These are phyloP conservation scores for Crithidia bombi DNA, from an alignment of 208 protist genomes.

Conservation along the genomic window DNA sequence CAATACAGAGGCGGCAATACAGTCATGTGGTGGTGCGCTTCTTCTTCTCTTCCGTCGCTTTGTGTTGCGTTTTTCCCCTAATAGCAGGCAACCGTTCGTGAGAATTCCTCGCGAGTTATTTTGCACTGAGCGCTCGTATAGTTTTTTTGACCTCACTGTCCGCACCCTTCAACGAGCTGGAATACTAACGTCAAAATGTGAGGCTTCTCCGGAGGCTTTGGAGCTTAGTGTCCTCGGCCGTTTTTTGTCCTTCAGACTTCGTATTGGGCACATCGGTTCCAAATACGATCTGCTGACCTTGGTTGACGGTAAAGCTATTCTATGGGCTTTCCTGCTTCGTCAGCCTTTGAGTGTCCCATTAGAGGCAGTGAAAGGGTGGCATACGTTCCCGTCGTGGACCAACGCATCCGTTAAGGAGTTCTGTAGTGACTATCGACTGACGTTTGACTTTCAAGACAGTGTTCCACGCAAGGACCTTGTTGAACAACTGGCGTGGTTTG, in stretches of 20 bases:
- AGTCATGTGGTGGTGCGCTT: constrained; percentile 37
- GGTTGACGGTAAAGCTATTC: constrained; percentile 68
- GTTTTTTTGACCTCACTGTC: constrained; percentile 44
- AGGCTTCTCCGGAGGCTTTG: constrained; percentile 20
- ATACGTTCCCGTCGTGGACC: constrained; percentile 57
- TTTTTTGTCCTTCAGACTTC: constrained; percentile 66
- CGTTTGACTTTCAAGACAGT: constrained; percentile 34
- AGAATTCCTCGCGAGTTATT: constrained; percentile 46
- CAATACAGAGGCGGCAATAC: background rate
- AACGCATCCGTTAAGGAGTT: constrained; percentile 40
- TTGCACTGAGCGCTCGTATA: constrained; percentile 38
- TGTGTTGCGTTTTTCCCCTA: constrained; percentile 43
- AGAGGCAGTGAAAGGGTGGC: constrained; percentile 38
- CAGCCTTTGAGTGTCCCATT: constrained; percentile 34
- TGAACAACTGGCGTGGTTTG: constrained; percentile 52
- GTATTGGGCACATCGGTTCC: constrained; percentile 27
- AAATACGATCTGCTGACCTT: constrained; percentile 35
- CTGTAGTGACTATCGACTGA: constrained; percentile 47
- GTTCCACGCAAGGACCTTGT: constrained; percentile 34
- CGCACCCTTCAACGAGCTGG: constrained; percentile 43
- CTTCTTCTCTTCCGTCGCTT: constrained; percentile 78
- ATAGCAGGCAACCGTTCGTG: constrained; percentile 55
- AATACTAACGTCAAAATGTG: constrained; percentile 24
- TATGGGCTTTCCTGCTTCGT: constrained; percentile 76
- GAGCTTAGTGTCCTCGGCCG: constrained; percentile 66